Conservation (phyloP, 768 basidiomycete genomes). For the Lentinula aciculospora region DNA sequence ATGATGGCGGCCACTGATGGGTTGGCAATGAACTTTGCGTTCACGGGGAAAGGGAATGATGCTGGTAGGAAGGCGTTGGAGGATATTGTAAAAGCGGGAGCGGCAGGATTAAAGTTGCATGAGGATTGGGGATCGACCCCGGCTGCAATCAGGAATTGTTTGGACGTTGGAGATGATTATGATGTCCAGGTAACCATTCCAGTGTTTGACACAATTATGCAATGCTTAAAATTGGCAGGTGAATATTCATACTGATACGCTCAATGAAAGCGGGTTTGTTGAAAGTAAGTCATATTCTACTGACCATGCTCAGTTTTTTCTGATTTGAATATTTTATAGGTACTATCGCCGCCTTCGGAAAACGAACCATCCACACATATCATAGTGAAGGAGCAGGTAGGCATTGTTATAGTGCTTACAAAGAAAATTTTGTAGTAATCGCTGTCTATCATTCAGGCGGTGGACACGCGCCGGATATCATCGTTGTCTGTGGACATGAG, state of each 20-base stretch:
- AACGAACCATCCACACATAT: slow-evolving; percentile 93
- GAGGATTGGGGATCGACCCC: slow-evolving; percentile 98
- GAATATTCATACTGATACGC: slow-evolving; percentile 95
- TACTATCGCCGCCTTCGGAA: slow-evolving; percentile 86
- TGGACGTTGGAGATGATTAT: slow-evolving; percentile 83
- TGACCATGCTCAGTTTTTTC: too few relatives aligned
- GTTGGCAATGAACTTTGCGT: slow-evolving; percentile 86
- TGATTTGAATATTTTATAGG: too few relatives aligned
- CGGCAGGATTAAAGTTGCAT: slow-evolving; percentile 88
- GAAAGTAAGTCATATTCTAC: slow-evolving; percentile 53
- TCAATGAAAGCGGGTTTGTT: slow-evolving; percentile 97
- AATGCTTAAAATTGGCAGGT: slow-evolving; percentile 32
- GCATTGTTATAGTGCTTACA: neutral
- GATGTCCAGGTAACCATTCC: slow-evolving; percentile 64
- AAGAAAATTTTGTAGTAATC: neutral
- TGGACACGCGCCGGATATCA: slow-evolving; percentile 97
- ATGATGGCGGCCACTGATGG: slow-evolving; percentile 93
- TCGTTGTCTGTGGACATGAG: slow-evolving; percentile 85
- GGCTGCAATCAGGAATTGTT: slow-evolving; percentile 64
- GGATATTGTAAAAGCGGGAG: slow-evolving; percentile 81
- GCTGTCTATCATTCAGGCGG: slow-evolving; percentile 45
- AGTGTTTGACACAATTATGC: slow-evolving; percentile 10
- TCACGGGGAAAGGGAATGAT: slow-evolving; percentile 98
- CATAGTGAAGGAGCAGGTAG: slow-evolving; percentile 92
- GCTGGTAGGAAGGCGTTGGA: slow-evolving; percentile 66